Conservation (phyloP, 1,284 basidiomycete genomes). For the Fomes fomentarius region DNA sequence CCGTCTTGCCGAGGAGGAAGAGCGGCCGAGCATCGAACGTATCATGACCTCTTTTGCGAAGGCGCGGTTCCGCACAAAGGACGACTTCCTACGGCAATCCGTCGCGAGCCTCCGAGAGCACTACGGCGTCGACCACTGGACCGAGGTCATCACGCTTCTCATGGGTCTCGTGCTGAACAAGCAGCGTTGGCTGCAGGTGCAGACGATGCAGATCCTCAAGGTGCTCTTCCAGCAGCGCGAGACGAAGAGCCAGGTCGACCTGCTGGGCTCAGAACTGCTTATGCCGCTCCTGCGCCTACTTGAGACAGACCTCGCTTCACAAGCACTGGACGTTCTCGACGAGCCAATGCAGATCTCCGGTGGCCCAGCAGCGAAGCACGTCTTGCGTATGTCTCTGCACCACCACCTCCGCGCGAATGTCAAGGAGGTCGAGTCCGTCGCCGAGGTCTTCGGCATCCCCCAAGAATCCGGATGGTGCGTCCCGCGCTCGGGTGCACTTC, state of each 20-base stretch:
- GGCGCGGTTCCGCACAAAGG: slow-evolving; percentile 87
- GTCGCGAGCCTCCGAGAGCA: slow-evolving; percentile 84
- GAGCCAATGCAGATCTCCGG: slow-evolving; percentile 82
- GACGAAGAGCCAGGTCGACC: slow-evolving; percentile 72
- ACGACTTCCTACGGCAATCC: slow-evolving; percentile 93
- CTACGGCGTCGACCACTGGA: slow-evolving; percentile 73
- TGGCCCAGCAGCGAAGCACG: slow-evolving; percentile 79
- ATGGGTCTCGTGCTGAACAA: slow-evolving; percentile 87
- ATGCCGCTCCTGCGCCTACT: slow-evolving; percentile 90
- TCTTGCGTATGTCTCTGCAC: slow-evolving; percentile 87
- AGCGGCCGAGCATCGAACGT: slow-evolving; percentile 76
- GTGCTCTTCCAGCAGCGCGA: slow-evolving; percentile 88
- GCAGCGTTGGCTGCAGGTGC: slow-evolving; percentile 82
- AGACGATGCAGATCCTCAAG: slow-evolving; percentile 88
- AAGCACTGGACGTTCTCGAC: slow-evolving; percentile 91
- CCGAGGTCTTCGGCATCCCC: slow-evolving; percentile 81
- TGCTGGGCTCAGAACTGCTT: slow-evolving; percentile 83
- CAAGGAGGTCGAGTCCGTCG: slow-evolving; percentile 50
- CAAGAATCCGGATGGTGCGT: slow-evolving; percentile 87
- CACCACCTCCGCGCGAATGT: slow-evolving; percentile 46
- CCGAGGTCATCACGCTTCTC: slow-evolving; percentile 79
- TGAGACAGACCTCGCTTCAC: slow-evolving; percentile 81
- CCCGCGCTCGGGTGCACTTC: slow-evolving; percentile 63
- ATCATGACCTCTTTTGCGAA: slow-evolving; percentile 91
- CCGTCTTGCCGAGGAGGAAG: slow-evolving; percentile 71